A percentile compares a stretch with the other conserved stretches of the same genome.
phyloP scores from a whole-genome alignment of 306 rosid genomes.

The Cucumis melo region DNA sequence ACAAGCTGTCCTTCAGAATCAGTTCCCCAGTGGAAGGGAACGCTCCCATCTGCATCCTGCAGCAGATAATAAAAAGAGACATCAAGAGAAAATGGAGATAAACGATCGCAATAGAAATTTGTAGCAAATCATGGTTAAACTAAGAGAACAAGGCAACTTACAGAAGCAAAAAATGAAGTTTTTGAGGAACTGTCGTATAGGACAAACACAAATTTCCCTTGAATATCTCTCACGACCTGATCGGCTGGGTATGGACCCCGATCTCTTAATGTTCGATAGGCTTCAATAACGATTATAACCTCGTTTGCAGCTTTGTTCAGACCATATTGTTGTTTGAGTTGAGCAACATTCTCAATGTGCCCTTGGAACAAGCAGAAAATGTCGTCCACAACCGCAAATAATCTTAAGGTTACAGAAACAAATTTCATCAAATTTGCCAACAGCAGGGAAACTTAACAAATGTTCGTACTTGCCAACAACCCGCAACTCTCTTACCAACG shows the following conservation, averaged over 20 bases:
- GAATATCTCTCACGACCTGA: constrained; percentile 94
- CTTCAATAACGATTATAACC: constrained; percentile 75
- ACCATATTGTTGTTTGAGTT: constrained; percentile 93
- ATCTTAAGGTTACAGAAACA: constrained; percentile 30
- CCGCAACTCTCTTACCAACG: neutral
- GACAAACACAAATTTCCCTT: constrained; percentile 74
- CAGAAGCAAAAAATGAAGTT: constrained; percentile 49
- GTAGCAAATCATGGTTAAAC: neutral
- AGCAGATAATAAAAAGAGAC: neutral
- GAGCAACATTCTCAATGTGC: constrained; percentile 70
- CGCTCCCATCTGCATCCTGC: constrained; percentile 79
- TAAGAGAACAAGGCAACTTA: constrained; percentile 28
- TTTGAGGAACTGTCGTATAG: constrained; percentile 64
- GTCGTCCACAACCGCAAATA: constrained; percentile 95
- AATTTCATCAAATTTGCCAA: neutral
- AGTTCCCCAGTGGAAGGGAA: constrained; percentile 91
- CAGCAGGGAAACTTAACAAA: neutral
- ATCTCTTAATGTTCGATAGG: constrained; percentile 82
- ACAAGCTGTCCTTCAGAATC: constrained; percentile 85
- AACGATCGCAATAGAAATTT: neutral
- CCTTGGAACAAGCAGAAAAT: constrained; percentile 97
- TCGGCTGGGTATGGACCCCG: constrained; percentile 94
- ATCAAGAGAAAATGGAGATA: neutral
- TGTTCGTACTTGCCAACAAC: neutral
- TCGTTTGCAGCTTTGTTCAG: constrained; percentile 80